Evolutionary conservation across 345 rosid species (phyloP).

Genomic region (Cochlearia excelsa): DNA sequence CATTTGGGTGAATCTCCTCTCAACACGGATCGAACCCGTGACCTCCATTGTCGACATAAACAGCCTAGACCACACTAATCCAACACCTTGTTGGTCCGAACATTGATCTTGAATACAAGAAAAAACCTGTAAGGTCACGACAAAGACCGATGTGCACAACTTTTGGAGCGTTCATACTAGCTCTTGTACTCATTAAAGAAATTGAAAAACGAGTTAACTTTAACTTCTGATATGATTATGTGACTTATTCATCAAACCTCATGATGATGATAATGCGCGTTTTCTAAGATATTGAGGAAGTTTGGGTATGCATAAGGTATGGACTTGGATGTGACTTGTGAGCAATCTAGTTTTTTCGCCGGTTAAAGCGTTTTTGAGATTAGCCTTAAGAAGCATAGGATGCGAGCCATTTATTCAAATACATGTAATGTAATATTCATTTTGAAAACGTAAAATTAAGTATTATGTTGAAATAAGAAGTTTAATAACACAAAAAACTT

Average conservation of each 20-base stretch:
- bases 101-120: conserved; percentile 26
- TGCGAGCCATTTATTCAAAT: not conserved
- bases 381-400: conserved; percentile 27
- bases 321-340: not conserved
- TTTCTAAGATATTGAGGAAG: conserved; percentile 23
- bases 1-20: too few species aligned
- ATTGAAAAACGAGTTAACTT: conserved; percentile 23
- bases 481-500: too few species aligned
- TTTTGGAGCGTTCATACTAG: conserved; percentile 31
- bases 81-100: conserved; percentile 7
- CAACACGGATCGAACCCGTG: too few species aligned
- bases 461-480: too few species aligned
- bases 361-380: conserved; percentile 13
- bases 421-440: too few species aligned
- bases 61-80: conserved; percentile 5
- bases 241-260: conserved; percentile 27
- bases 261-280: conserved; percentile 1
- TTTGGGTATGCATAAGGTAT: conserved; percentile 22
- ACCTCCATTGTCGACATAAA: not conserved
- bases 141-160: conserved; percentile 27
- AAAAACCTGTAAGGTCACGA: conserved; percentile 31
- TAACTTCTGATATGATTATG: conserved; percentile 20
- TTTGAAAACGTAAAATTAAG: too few species aligned
- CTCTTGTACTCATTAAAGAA: conserved; percentile 26
- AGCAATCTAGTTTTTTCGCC: conserved; percentile 15